Evolutionary conservation across 768 basidiomycete genomes (phyloP).

Genomic region (Phanerodontia chrysosporium): DNA sequence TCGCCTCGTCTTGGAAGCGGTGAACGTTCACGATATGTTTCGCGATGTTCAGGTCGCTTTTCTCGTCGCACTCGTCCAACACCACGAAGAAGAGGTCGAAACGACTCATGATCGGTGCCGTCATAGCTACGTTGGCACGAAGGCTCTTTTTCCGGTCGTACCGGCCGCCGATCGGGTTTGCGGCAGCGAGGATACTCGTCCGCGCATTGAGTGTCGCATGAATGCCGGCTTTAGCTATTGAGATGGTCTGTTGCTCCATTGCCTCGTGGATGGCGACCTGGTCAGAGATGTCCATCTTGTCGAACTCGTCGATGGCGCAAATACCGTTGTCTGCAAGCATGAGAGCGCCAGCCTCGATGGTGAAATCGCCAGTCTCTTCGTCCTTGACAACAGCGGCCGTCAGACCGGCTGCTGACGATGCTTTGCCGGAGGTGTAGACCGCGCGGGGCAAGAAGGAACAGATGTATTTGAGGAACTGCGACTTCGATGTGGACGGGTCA

Average conservation of each 20-base stretch:
- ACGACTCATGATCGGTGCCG: conserved; percentile 97
- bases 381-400: conserved; percentile 98
- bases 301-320: conserved; percentile 99
- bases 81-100: conserved; percentile 99
- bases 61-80: conserved; percentile 93
- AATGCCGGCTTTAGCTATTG: conserved; percentile 98
- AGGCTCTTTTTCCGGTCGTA: conserved; percentile 94
- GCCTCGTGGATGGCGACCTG: conserved; percentile 99
- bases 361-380: conserved; percentile 98
- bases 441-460: conserved; percentile 97
- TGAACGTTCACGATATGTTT: conserved; percentile 98
- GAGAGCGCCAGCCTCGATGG: conserved; percentile 97
- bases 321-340: conserved; percentile 99
- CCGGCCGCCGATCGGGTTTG: conserved; percentile 94
- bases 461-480: conserved; percentile 98
- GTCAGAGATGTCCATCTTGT: conserved; percentile 99
- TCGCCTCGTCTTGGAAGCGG: conserved; percentile 90
- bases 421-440: conserved; percentile 99
- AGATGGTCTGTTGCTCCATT: conserved; percentile 99
- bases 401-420: conserved; percentile 96
- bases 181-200: conserved; percentile 95
- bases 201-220: conserved; percentile 97
- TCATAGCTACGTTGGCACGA: conserved; percentile 94
- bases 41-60: conserved; percentile 88
- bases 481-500: conserved; percentile 96